Conservation (phyloP, 163 green algal species). For the Scenedesmus sp. region DNA sequence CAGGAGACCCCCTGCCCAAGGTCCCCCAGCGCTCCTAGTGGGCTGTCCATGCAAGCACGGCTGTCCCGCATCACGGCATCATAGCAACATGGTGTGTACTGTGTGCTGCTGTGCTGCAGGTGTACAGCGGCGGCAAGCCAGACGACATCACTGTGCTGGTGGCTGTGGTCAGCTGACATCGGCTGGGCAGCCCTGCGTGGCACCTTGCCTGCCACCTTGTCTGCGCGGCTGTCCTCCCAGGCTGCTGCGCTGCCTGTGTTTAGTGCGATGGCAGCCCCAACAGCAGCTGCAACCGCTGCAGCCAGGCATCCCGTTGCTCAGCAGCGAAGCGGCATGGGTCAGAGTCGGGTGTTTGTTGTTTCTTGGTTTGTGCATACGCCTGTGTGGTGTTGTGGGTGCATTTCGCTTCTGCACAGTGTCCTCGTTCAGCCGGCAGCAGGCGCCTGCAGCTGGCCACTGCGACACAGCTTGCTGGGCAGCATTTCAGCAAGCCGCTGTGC, state of each 20-base stretch:
- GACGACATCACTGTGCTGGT: constrained; percentile 95
- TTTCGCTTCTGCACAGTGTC: neutral
- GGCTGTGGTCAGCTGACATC: constrained; percentile 59
- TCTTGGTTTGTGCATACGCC: neutral
- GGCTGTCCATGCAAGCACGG: too few relatives aligned
- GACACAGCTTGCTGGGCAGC: neutral
- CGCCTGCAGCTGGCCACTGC: neutral
- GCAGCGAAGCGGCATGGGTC: neutral
- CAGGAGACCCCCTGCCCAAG: too few relatives aligned
- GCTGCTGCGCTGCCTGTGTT: neutral
- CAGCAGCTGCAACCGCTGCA: constrained; percentile 1
- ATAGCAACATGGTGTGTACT: neutral
- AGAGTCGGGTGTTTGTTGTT: neutral
- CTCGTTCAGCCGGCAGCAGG: neutral
- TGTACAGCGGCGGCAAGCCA: constrained; percentile 93
- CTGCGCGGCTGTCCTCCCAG: neutral
- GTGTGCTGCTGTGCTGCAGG: neutral
- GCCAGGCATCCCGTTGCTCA: neutral
- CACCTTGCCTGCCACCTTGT: neutral
- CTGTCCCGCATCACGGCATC: neutral
- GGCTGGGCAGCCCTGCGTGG: neutral
- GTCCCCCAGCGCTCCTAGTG: too few relatives aligned
- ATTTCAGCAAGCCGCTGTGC: neutral
- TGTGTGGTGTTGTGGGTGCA: neutral
- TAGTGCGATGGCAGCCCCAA: neutral